Conservation (phyloP, 164 flowering plant genomes). For the Protea cynaroides region DNA sequence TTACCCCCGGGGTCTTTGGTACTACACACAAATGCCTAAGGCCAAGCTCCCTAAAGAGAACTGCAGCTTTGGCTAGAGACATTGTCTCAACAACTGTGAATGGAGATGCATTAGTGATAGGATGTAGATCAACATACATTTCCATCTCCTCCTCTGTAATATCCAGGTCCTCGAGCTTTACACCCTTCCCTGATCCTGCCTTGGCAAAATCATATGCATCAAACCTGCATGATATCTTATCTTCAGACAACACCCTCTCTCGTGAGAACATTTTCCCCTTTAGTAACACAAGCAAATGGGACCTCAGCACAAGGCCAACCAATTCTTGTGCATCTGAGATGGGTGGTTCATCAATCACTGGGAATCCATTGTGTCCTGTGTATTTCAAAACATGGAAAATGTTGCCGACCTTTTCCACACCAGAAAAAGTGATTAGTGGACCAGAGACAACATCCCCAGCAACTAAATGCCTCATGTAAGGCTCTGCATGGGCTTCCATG, state of each 20-base stretch:
- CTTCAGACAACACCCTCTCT: conserved; percentile 30
- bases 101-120: conserved; percentile 85
- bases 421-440: conserved; percentile 60
- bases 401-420: conserved; percentile 77
- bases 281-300: conserved; percentile 78
- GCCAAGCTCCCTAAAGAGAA: conserved; percentile 73
- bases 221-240: conserved; percentile 35
- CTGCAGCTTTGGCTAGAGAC: conserved; percentile 95
- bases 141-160: conserved; percentile 71
- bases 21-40: conserved; percentile 84
- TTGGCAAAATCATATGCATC: conserved; percentile 85
- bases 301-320: conserved; percentile 77
- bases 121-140: conserved; percentile 95
- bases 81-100: conserved; percentile 85
- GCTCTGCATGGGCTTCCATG: conserved; percentile 89
- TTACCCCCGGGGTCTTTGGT: conserved; percentile 86
- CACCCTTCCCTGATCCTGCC: conserved; percentile 81
- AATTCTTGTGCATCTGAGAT: conserved; percentile 64
- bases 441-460: conserved; percentile 84
- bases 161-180: conserved; percentile 69
- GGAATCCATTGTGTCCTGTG: conserved; percentile 82
- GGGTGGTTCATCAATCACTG: conserved; percentile 88
- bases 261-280: conserved; percentile 53
- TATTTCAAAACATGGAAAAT: conserved; percentile 41
- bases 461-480: conserved; percentile 82